Percentiles rank a stretch among this genome's conserved stretches.
Evolutionary conservation across 441 rosid species (phyloP).

Genomic region (Macaranga tanarius): DNA sequence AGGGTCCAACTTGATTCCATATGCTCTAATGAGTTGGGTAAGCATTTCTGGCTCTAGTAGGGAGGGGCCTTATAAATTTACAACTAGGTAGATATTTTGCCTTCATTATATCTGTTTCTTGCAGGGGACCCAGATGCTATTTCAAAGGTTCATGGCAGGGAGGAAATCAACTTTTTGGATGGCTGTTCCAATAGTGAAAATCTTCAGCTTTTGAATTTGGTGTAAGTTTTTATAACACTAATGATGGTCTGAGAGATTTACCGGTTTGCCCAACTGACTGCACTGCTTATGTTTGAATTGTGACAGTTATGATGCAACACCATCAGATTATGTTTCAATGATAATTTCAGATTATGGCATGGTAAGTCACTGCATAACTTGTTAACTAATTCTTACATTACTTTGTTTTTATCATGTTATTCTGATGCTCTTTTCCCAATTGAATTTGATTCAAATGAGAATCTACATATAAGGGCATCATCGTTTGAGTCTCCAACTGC

Average conservation of each 20-base stretch:
- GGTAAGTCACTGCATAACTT: slow-evolving; percentile 44
- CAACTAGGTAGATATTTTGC: not conserved
- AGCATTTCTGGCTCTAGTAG: slow-evolving; percentile 23
- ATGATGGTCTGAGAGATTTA: slow-evolving; percentile 4
- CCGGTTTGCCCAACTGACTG: slow-evolving; percentile 21
- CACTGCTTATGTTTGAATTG: slow-evolving; percentile 17
- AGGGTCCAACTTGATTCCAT: slow-evolving; percentile 91
- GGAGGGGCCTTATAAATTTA: not conserved
- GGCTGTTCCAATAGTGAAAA: slow-evolving; percentile 54
- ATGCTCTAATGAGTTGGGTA: slow-evolving; percentile 90
- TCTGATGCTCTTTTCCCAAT: not conserved
- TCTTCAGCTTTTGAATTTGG: slow-evolving; percentile 70
- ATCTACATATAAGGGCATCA: not conserved
- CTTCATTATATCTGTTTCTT: slow-evolving; percentile 21
- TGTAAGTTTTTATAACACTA: slow-evolving; percentile 39
- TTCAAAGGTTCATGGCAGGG: slow-evolving; percentile 63
- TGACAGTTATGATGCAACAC: slow-evolving; percentile 81
- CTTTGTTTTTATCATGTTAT: not conserved
- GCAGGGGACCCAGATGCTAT: slow-evolving; percentile 87
- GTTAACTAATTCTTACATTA: not conserved
- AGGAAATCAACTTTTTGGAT: slow-evolving; percentile 57
- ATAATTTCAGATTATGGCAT: slow-evolving; percentile 91
- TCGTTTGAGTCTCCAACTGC: not conserved
- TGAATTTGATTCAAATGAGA: not conserved
- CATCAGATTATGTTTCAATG: slow-evolving; percentile 83